Conservation (phyloP, 2,329 filamentous ascomycete genomes). For the Trichoderma asperellum region DNA sequence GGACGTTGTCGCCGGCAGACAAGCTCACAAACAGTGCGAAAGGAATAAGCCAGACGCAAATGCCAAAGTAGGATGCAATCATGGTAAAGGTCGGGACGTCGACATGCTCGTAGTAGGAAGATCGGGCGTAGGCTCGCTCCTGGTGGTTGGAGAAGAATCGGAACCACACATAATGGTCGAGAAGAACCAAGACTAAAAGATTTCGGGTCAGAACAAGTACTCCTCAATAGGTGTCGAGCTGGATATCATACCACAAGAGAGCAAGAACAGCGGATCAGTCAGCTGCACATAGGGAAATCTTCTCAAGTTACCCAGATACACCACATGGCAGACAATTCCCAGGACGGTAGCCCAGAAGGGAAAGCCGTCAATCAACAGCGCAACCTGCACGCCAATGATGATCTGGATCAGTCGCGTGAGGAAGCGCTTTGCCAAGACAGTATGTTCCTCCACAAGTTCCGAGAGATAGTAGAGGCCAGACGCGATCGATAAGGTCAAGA, state of each 20-base stretch:
- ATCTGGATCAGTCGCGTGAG: constrained; percentile 82
- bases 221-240: neutral
- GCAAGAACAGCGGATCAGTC: constrained; percentile 81
- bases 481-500: constrained; percentile 92
- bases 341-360: constrained; percentile 74
- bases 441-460: constrained; percentile 97
- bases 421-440: constrained; percentile 86
- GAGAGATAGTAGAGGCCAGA: constrained; percentile 99
- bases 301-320: constrained; percentile 87
- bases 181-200: constrained; percentile 71
- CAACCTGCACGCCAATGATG: constrained; percentile 72
- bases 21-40: constrained; percentile 94
- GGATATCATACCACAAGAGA: constrained; percentile 70
- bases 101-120: constrained; percentile 65
- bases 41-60: constrained; percentile 95
- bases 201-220: neutral
- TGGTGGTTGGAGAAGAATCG: constrained; percentile 77
- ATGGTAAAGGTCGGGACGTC: constrained; percentile 84
- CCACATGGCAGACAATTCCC: constrained; percentile 76
- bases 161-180: constrained; percentile 97
- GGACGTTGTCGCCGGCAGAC: constrained; percentile 90
- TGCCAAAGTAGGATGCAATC: constrained; percentile 92
- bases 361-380: constrained; percentile 83
- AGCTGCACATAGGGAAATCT: constrained; percentile 79
- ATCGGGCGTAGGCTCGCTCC: constrained; percentile 59